Evolutionary conservation across 805 yeast genomes (phyloP).

Genomic region (Saccharomycopsis sp.): DNA sequence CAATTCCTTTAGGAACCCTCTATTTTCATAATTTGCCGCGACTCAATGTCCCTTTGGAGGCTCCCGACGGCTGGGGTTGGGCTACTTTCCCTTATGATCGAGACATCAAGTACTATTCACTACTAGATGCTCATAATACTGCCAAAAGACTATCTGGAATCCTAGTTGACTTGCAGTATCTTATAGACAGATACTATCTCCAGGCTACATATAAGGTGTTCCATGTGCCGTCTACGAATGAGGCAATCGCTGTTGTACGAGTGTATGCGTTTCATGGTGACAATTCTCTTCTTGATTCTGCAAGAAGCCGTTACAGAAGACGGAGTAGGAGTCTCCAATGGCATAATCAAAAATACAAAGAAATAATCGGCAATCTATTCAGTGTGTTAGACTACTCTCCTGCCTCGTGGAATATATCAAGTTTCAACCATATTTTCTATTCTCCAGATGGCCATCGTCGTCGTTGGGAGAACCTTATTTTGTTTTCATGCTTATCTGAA

Average conservation of each 20-base stretch:
- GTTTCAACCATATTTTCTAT: conserved; percentile 1
- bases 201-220: conserved; percentile 39
- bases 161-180: conserved; percentile 36
- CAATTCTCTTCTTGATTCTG: conserved; percentile 29
- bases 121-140: conserved; percentile 17
- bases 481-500: conserved; percentile 22
- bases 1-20: conserved; percentile 45
- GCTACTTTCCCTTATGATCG: conserved; percentile 37
- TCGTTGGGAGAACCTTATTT: conserved; percentile 6
- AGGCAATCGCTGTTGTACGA: conserved; percentile 31
- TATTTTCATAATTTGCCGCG: conserved; percentile 39
- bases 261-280: conserved; percentile 46
- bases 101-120: conserved; percentile 12
- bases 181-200: conserved; percentile 35
- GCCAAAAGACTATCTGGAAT: conserved; percentile 22
- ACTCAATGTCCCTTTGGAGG: conserved; percentile 31
- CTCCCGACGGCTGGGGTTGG: conserved; percentile 51
- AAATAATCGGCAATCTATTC: conserved; percentile 33
- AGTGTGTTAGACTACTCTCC: conserved; percentile 37
- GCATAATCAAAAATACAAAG: conserved; percentile 31
- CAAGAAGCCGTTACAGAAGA: conserved; percentile 32
- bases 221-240: conserved; percentile 18
- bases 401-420: conserved; percentile 32
- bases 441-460: not conserved
- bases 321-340: conserved; percentile 28